A percentile compares a stretch with the other conserved stretches of the same genome.
These are phyloP conservation scores for Syzygium aqueum DNA, from an alignment of 345 rosid genomes.

Conservation along the genomic window DNA sequence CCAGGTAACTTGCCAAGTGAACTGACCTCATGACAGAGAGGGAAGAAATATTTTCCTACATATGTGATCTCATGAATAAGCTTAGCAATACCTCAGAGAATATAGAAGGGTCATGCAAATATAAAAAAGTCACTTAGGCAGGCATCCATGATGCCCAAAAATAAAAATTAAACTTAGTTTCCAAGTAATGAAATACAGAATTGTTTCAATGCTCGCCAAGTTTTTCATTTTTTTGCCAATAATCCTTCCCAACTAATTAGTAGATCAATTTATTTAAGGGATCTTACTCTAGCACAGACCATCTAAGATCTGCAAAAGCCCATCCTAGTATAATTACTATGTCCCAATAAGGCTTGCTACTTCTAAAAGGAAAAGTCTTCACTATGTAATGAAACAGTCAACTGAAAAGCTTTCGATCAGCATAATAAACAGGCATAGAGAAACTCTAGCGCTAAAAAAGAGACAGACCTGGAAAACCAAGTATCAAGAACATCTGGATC, in stretches of 20 bases:
- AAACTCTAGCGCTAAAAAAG: neutral
- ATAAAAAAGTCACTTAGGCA: neutral
- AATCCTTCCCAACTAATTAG: neutral
- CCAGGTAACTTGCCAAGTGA: neutral
- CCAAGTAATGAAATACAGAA: neutral
- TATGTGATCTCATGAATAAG: neutral
- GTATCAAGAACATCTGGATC: constrained; percentile 99
- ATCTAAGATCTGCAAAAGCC: neutral
- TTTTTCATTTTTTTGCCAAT: neutral
- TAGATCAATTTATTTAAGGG: neutral
- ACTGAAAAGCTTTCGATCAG: neutral
- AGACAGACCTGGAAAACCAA: constrained; percentile 92
- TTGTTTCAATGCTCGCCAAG: neutral
- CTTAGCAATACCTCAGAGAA: neutral
- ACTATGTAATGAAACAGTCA: neutral
- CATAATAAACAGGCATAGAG: neutral
- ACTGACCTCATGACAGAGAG: neutral
- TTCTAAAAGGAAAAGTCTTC: neutral
- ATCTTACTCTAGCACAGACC: neutral
- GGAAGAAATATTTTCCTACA: neutral
- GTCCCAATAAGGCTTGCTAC: neutral
- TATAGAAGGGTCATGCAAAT: neutral
- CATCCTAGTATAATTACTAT: neutral
- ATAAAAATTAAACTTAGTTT: neutral
- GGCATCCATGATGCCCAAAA: neutral